These are phyloP conservation scores for Lactarius hatsudake DNA, from an alignment of 768 basidiomycete species.

Conservation along the genomic window DNA sequence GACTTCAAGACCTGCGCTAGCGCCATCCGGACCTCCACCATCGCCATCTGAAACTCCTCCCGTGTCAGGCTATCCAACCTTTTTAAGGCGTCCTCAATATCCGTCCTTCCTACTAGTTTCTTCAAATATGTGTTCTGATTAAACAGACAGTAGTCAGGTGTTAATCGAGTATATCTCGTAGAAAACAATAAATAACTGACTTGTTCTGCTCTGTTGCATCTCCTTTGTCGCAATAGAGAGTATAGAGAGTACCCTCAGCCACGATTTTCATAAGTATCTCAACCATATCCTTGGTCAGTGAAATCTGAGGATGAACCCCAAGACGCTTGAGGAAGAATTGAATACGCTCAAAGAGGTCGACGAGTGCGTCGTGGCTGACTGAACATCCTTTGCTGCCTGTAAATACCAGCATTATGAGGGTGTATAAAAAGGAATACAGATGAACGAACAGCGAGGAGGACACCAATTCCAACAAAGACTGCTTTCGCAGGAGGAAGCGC, in stretches of 20 bases:
- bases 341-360: neutral
- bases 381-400: neutral
- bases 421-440: too few relatives aligned
- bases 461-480: too few relatives aligned
- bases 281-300: neutral
- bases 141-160: neutral
- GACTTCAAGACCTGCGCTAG: neutral
- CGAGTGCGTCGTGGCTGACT: neutral
- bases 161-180: neutral
- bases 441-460: too few relatives aligned
- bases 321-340: neutral
- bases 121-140: neutral
- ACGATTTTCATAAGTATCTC: neutral
- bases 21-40: neutral
- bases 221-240: neutral
- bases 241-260: neutral
- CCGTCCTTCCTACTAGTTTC: neutral
- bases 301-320: neutral
- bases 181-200: neutral
- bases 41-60: neutral
- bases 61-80: neutral
- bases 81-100: neutral
- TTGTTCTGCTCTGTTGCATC: neutral
- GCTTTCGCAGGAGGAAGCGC: too few relatives aligned
- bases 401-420: neutral